Base-by-base conservation (phyloP, 108 stramenopile genomes). In the Cyclotella atomus region DNA sequence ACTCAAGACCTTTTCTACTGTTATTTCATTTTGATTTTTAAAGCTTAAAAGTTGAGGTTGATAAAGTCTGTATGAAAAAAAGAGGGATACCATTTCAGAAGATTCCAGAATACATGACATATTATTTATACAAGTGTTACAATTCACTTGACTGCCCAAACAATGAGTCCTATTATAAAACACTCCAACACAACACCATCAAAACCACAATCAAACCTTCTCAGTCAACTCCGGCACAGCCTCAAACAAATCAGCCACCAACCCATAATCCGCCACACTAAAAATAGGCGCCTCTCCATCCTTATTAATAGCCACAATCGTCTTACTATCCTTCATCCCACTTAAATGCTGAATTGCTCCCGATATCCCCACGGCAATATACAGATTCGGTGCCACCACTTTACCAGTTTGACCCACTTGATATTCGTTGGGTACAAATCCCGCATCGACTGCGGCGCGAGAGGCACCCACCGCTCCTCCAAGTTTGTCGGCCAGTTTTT, bases 361-460 rank as follows among this genome's bases (percentile, higher is more conserved):
- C n/a, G 89, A 91, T 81, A 99, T 99, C 46, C 99, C 99, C 29
- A 95, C 94, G 27, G 94, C 95, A 59, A 99, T 88, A 79, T 97
- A 98, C 57, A 97, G 80, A 69, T 97, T 92, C 8, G 97, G 97
- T 10, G 99, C 97, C 4, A 99, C 97, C 53, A 98, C 95, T 84
- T 99, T 99, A 49, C 98, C 98, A 21, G 97, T 98, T 77, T 99
- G 99, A 62, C 99, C 99, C 27, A 99, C 97, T 88, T 99, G 99
- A 73, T 91, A 84, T 76, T 99, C 99, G 83, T 99, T 99, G 29
- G 98, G 97, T 33, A 95, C 97, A 68, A 90, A 97, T 32, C 98
- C 98, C 4, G 98, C 99, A 82, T 99, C 99, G 25, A 99, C 99
- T 6, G 99, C 98, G 1, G 98, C 98, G 33, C 98, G 88, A 23